Evolutionary conservation across 2,329 filamentous ascomycete species (phyloP), one percentile per base, ranked within the genome.

Genomic region (Xylariaceae sp.): DNA sequence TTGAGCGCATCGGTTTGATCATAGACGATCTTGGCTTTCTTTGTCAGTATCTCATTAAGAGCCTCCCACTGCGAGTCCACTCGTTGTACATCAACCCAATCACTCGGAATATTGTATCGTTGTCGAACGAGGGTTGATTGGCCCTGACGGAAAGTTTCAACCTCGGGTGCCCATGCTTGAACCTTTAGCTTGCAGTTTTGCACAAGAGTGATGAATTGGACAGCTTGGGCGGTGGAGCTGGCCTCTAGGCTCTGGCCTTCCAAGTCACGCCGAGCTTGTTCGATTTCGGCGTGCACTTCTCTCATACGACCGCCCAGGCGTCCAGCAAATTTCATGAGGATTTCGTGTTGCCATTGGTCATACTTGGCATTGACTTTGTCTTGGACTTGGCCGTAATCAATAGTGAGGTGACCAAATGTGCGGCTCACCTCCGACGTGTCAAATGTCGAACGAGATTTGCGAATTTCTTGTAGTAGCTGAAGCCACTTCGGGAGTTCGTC

Each of bases 341-440:
- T 95, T 58, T 99, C 94, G 62, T 96, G 90, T 68, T 99, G 94
- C 94, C 95, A 99, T 68, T 97, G 92, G 66, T 99, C 95, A 66
- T 99, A 99, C 68, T 97, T 99, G 61, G 90, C 90, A 63, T 97
- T 99, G 68, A 99, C 94, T 70, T 96, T 96, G 49, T 92, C 90
- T 70, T 99, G 95, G 0, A 99, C 94, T 69, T 99, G 95, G 62
- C 97, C 94, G 64, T 99, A 99, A 67, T 99, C 92, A 63, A 99
- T 90, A 4, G 87, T 90, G 47, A 97, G 84, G 68, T 95, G 92
- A 5, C 94, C 94, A 66, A 99, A 99, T 1, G 87, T 87, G 36
- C 89, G 87, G 68, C 87, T 94, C 57, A 95, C 89, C 66, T 96
- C 94, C 9, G 92, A 95, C 1, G 92, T 99, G 65, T 99, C 94